Base-by-base conservation (phyloP, 2,329 filamentous ascomycete species). In the Diplodia sapinea region DNA sequence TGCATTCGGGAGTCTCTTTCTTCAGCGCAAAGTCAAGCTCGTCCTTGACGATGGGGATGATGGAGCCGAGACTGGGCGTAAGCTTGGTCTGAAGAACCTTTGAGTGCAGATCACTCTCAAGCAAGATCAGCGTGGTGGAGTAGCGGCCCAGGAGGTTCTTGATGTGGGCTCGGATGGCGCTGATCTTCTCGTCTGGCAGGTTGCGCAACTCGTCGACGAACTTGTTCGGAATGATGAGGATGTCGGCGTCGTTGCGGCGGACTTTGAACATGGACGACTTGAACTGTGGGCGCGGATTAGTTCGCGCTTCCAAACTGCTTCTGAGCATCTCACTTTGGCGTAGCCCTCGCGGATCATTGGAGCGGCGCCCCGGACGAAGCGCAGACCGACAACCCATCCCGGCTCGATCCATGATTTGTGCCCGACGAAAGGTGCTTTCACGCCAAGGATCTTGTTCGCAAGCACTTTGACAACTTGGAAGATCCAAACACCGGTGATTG, bases 201-300 rank as follows among this genome's bases (percentile, higher is more conserved):
- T 66, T 63, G 23, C 67, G 67, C 36, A 68, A 23, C 49, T 68
- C 67, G 17, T 66, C 55, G n/a, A 66, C 33, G 36, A 66, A 68
- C 26, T 68, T 66, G 49, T 68, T 68, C 15, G 67, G 47, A 4
- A 68, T 38, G 9, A 68, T 54, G 33, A 51, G 31, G n/a, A 68
- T 51, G 26, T 68, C 63, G 17, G 62, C 23, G 31, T 68, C 67
- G 31, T 31, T 31, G n/a, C 67, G 52, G 38, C 55, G 51, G 4
- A 68, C 31, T 7, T 66, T 51, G 31, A 68, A 68, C 9, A 52
- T 23, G 31, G 33, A 29, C 43, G 65, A 49, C 49, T 68, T 68
- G 52, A 52, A 66, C 67, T 68, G 36, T 56, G 5, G 23, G 13
- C 20, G 6, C 26, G 4, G 1, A 11, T 50, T 11, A 50, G 33